These are phyloP conservation scores for Xylariaceae sp. DNA, from an alignment of 2,329 filamentous ascomycete species.

Conservation along the genomic window DNA sequence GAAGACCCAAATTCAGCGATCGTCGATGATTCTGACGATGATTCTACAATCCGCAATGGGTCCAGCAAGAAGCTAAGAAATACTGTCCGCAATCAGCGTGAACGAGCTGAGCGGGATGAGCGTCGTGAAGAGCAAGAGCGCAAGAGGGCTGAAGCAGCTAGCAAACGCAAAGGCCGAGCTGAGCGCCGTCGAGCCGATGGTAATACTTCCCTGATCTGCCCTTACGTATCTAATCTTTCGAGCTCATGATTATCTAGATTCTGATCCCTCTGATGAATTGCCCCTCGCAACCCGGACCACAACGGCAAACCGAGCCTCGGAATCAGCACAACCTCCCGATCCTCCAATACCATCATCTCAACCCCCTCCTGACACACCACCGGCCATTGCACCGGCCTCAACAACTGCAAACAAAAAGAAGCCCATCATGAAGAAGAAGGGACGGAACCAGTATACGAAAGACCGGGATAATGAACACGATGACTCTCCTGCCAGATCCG, in stretches of 20 bases:
- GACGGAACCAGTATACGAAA: conserved; percentile 78
- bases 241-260: conserved; percentile 52
- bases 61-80: conserved; percentile 58
- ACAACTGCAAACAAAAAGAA: conserved; percentile 57
- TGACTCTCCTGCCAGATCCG: conserved; percentile 53
- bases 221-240: no score
- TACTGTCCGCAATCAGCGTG: conserved; percentile 55
- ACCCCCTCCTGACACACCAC: conserved; percentile 46
- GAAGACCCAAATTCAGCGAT: conserved; percentile 45
- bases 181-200: conserved; percentile 79
- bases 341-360: conserved; percentile 42
- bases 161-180: conserved; percentile 75
- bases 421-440: conserved; percentile 58
- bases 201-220: conserved; percentile 36
- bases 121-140: conserved; percentile 72
- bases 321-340: conserved; percentile 34
- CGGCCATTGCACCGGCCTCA: conserved; percentile 36
- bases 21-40: conserved; percentile 65
- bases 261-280: conserved; percentile 67
- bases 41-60: conserved; percentile 60
- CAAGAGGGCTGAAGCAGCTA: conserved; percentile 69
- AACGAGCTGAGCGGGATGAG: conserved; percentile 67
- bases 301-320: conserved; percentile 30
- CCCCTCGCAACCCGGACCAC: conserved; percentile 44
- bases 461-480: conserved; percentile 60